These are phyloP conservation scores for Cercospora sp. DNA, from an alignment of 2,329 filamentous ascomycete species.

Conservation along the genomic window DNA sequence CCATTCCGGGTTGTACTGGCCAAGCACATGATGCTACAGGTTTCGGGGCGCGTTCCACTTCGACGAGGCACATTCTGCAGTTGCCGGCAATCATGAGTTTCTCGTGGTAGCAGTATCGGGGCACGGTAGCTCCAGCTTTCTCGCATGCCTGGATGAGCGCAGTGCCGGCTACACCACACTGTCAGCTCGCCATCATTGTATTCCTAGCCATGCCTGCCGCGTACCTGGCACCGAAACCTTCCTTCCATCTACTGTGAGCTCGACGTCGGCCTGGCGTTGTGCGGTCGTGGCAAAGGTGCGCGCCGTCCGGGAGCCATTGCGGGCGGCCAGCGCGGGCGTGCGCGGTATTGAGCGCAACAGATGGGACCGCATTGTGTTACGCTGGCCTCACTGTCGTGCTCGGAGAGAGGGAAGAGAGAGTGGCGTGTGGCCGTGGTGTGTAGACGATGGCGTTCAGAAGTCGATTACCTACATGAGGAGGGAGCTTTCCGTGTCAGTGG, in stretches of 20 bases:
- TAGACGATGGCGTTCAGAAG: background rate
- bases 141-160: slow-evolving; percentile 99
- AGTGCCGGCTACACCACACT: slow-evolving; percentile 70
- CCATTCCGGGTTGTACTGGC: slow-evolving; percentile 98
- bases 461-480: slow-evolving; percentile 10
- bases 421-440: slow-evolving; percentile 20
- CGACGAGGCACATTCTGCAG: slow-evolving; percentile 98
- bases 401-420: slow-evolving; percentile 11
- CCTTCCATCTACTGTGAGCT: slow-evolving; percentile 95
- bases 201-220: background rate
- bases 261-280: slow-evolving; percentile 83
- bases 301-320: slow-evolving; percentile 55
- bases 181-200: slow-evolving; percentile 18
- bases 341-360: slow-evolving; percentile 62
- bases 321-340: slow-evolving; percentile 47
- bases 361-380: slow-evolving; percentile 62
- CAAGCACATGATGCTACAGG: slow-evolving; percentile 97
- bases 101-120: slow-evolving; percentile 99
- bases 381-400: slow-evolving; percentile 27
- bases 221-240: slow-evolving; percentile 97
- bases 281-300: slow-evolving; percentile 80
- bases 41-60: slow-evolving; percentile 95
- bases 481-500: slow-evolving; percentile 1
- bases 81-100: slow-evolving; percentile 99
- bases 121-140: slow-evolving; percentile 88